Conservation (phyloP, 305 asterid species). For the Rubia peregrina region DNA sequence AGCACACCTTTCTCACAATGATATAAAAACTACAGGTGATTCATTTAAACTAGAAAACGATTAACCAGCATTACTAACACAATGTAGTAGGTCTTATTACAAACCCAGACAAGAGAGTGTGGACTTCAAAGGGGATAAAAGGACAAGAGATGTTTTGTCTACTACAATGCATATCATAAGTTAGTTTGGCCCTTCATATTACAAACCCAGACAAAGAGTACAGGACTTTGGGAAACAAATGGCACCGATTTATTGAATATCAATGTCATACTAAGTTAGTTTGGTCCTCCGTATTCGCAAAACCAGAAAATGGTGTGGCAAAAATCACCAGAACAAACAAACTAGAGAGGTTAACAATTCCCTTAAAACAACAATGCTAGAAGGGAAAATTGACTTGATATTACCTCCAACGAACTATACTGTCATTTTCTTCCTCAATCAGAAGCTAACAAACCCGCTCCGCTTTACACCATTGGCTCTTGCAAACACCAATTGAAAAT, state of each 20-base stretch:
- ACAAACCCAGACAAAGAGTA: not conserved
- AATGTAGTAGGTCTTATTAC: not conserved
- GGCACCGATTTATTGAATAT: not conserved
- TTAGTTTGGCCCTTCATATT: not conserved
- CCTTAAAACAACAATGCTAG: not conserved
- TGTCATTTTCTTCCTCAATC: constrained; percentile 2
- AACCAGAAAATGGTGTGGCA: not conserved
- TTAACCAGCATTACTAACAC: not conserved
- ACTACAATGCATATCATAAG: not conserved
- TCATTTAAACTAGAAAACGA: not conserved
- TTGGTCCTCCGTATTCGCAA: not conserved
- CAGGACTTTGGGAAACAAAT: not conserved
- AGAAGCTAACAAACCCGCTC: constrained; percentile 9
- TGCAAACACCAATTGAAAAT: constrained; percentile 19
- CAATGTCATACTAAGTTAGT: not conserved
- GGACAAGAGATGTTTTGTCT: not conserved
- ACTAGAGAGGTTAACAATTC: not conserved
- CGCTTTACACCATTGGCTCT: constrained; percentile 10
- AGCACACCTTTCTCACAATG: not conserved
- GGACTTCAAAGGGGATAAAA: not conserved
- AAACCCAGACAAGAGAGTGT: not conserved
- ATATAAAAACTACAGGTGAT: not conserved
- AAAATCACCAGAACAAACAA: not conserved
- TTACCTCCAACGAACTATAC: constrained; percentile 14
- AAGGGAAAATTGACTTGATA: constrained; percentile 1